These are phyloP conservation scores for Entonaema liquescens DNA, from an alignment of 495 filamentous ascomycete genomes.

Conservation along the genomic window DNA sequence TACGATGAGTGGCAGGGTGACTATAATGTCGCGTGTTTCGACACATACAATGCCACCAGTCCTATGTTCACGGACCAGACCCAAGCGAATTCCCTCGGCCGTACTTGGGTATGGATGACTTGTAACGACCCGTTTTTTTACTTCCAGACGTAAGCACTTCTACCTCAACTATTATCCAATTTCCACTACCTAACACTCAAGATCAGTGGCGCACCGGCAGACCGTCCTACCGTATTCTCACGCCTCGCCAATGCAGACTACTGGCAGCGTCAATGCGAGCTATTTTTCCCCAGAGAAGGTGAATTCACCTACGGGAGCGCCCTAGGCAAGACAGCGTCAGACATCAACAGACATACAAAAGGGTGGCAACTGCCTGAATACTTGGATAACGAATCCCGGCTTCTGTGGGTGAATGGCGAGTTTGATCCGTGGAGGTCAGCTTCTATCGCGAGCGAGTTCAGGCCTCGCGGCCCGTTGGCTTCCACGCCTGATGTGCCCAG, in stretches of 20 bases:
- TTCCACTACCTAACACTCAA: slow-evolving; percentile 39
- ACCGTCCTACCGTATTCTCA: slow-evolving; percentile 57
- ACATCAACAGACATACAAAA: slow-evolving; percentile 64
- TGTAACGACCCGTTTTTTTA: slow-evolving; percentile 72
- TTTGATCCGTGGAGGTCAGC: slow-evolving; percentile 68
- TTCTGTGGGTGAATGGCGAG: slow-evolving; percentile 69
- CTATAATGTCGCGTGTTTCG: slow-evolving; percentile 59
- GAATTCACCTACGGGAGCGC: slow-evolving; percentile 58
- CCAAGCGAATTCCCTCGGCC: slow-evolving; percentile 55
- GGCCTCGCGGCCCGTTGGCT: slow-evolving; percentile 63
- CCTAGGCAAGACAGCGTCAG: slow-evolving; percentile 56
- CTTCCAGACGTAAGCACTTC: slow-evolving; percentile 60
- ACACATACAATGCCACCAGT: slow-evolving; percentile 64
- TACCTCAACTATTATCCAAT: neutral
- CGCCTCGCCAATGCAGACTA: slow-evolving; percentile 62
- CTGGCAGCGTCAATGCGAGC: slow-evolving; percentile 64
- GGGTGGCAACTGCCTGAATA: slow-evolving; percentile 64
- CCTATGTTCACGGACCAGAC: slow-evolving; percentile 62
- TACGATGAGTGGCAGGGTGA: slow-evolving; percentile 58
- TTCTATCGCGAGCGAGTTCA: slow-evolving; percentile 59
- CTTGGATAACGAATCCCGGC: slow-evolving; percentile 49
- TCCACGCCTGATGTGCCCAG: slow-evolving; percentile 56
- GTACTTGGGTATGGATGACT: slow-evolving; percentile 69
- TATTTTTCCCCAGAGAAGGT: slow-evolving; percentile 60
- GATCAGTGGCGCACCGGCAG: slow-evolving; percentile 57